Base-by-base conservation (phyloP, 805 yeast species). In the Diddensiella santjacobensis region DNA sequence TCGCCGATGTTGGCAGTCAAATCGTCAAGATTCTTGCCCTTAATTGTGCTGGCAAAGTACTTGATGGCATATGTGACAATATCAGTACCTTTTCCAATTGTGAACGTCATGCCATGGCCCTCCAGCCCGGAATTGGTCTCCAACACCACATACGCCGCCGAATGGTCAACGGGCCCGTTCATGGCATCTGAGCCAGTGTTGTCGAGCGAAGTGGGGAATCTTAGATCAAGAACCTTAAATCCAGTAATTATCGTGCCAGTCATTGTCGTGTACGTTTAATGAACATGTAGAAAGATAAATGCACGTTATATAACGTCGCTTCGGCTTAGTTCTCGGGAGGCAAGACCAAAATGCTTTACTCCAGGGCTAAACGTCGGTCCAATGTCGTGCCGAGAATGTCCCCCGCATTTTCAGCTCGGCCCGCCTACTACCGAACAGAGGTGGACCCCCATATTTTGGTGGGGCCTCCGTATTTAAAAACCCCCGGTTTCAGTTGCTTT, bases 41-140 rank as follows among this genome's bases (percentile, higher is more conserved):
- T 59, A 26, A 69, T 57, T 10, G 70, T 47, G 39, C 64, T 65
- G 3, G 71, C 74, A 47, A 69, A 58, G 36, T 62, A 58, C 44
- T 60, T 59, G 48, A 70, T 55, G 3, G 71, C 70, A 8, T 49
- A 43, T 46, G 67, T 61, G 15, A 68, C 66, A n/a, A 68, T 36
- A 36, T 68, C 69, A 43, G 58, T 61, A 23, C 71, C 71, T 10
- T 69, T 59, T 23, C 71, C 71, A 49, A 60, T 68, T 37, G 67
- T 67, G 59, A 69, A 70, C 4, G 73, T 66, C 66, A 70, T 70
- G n/a, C 73, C 74, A 44, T 64, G 64, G 40, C 74, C 73, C 15
- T 51, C 51, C 10, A 66, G 47, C 3, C 54, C 58, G 1, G 61
- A 51, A 45, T 61, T 60, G 19, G 71, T 69, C 42, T 57, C 44